Evolutionary conservation across 1,139 yeast species (phyloP).

Genomic region (Yamadazyma diospyri): DNA sequence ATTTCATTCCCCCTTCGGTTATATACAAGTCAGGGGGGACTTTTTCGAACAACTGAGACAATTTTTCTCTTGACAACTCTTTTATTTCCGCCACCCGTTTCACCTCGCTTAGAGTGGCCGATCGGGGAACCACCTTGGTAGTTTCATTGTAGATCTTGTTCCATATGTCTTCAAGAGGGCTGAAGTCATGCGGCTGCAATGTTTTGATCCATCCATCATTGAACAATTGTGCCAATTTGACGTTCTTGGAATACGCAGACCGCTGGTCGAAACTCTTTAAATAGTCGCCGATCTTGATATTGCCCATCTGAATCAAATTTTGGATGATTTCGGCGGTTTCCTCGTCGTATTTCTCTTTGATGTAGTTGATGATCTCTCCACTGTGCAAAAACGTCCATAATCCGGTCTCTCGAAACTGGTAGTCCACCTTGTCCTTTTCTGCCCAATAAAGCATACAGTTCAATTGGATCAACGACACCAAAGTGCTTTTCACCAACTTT

Average conservation of each 20-base stretch:
- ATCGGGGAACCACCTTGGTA: conserved; percentile 47
- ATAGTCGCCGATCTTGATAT: conserved; percentile 60
- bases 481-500: conserved; percentile 48
- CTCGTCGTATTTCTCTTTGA: conserved; percentile 40
- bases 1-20: conserved; percentile 31
- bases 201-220: conserved; percentile 54
- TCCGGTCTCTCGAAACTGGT: conserved; percentile 64
- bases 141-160: conserved; percentile 49
- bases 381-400: conserved; percentile 63
- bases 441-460: conserved; percentile 56
- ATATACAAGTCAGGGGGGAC: conserved; percentile 29
- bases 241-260: conserved; percentile 24
- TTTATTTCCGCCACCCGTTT: conserved; percentile 66
- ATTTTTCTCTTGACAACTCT: conserved; percentile 50
- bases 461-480: conserved; percentile 65
- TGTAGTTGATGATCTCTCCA: conserved; percentile 66
- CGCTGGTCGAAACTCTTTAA: conserved; percentile 34
- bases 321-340: conserved; percentile 68
- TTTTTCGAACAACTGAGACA: conserved; percentile 31
- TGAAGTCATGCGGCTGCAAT: conserved; percentile 37
- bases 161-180: conserved; percentile 58
- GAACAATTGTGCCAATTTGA: conserved; percentile 43
- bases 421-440: conserved; percentile 46
- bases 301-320: conserved; percentile 63
- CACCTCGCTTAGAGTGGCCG: conserved; percentile 52